phyloP scores from a whole-genome alignment of 2,329 filamentous ascomycete genomes.

The Penicillium sclerotiorum region DNA sequence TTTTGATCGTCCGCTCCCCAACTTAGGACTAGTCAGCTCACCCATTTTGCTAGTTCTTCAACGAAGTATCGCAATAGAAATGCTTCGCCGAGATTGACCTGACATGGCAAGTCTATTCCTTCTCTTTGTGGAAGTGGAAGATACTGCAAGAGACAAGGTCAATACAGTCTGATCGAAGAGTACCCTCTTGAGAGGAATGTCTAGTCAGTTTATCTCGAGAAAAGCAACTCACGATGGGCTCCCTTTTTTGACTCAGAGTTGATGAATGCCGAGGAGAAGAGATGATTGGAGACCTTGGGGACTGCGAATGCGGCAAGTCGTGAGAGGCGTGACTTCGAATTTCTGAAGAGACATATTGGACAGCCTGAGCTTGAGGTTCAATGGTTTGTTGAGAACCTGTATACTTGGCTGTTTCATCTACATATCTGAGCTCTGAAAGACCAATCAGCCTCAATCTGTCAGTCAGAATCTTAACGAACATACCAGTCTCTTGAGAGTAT shows the following conservation, averaged over 20 bases:
- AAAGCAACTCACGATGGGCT: constrained; percentile 6
- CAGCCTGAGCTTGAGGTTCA: no score
- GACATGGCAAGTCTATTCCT: not conserved
- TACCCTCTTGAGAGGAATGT: no score
- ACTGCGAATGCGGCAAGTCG: no score
- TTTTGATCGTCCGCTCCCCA: no score
- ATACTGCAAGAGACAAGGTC: not conserved
- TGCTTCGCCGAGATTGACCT: constrained; percentile 15
- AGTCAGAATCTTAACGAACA: not conserved
- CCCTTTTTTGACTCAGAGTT: not conserved
- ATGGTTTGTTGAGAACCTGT: not conserved
- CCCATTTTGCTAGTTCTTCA: constrained; percentile 22
- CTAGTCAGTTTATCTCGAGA: no score
- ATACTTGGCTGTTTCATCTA: constrained; percentile 15
- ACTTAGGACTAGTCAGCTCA: no score
- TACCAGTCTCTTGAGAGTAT: not conserved
- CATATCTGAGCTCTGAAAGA: not conserved
- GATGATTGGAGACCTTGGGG: no score
- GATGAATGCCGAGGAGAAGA: not conserved
- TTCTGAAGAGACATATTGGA: not conserved
- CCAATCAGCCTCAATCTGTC: not conserved
- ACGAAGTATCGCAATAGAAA: constrained; percentile 23
- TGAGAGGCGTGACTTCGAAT: not conserved
- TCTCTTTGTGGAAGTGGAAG: constrained; percentile 1
- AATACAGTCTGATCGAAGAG: not conserved